These are phyloP conservation scores for Physcia stellaris DNA, from an alignment of 495 filamentous ascomycete genomes.

Conservation along the genomic window DNA sequence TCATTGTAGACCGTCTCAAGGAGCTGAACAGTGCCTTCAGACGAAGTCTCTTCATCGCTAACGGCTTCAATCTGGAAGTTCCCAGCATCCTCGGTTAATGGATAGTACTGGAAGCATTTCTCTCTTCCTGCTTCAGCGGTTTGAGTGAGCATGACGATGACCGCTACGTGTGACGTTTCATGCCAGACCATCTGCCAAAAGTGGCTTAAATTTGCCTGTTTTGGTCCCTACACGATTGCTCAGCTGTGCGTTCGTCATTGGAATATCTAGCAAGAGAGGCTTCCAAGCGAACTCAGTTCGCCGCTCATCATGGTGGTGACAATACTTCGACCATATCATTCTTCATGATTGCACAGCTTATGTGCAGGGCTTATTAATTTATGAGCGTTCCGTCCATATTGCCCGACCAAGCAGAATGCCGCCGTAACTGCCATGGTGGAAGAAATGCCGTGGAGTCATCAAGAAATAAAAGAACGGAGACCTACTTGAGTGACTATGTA, in stretches of 20 bases:
- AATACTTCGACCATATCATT: background rate
- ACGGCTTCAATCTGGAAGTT: constrained; percentile 28
- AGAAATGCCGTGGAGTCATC: too few species aligned
- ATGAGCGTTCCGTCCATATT: too few species aligned
- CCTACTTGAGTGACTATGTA: constrained; percentile 62
- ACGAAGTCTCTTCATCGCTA: constrained; percentile 28
- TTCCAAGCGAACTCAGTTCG: too few species aligned
- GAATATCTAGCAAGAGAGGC: background rate
- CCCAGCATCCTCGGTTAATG: constrained; percentile 38
- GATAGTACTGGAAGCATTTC: constrained; percentile 91
- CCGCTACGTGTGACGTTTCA: constrained; percentile 60
- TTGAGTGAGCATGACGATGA: constrained; percentile 93
- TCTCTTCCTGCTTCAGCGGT: constrained; percentile 69
- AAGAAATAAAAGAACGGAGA: too few species aligned
- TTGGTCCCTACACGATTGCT: constrained; percentile 79
- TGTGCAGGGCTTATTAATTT: too few species aligned
- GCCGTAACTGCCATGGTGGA: too few species aligned
- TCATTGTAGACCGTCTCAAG: constrained; percentile 30
- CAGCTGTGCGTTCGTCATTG: background rate
- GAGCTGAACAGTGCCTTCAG: constrained; percentile 30
- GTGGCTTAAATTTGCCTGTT: constrained; percentile 52
- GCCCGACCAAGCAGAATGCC: too few species aligned
- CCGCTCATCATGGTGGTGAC: background rate
- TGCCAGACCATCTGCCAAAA: constrained; percentile 96
- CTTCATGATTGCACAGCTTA: constrained; percentile 21